phyloP scores from a whole-genome alignment of 345 rosid species.

The Schrenkiella parvula region DNA sequence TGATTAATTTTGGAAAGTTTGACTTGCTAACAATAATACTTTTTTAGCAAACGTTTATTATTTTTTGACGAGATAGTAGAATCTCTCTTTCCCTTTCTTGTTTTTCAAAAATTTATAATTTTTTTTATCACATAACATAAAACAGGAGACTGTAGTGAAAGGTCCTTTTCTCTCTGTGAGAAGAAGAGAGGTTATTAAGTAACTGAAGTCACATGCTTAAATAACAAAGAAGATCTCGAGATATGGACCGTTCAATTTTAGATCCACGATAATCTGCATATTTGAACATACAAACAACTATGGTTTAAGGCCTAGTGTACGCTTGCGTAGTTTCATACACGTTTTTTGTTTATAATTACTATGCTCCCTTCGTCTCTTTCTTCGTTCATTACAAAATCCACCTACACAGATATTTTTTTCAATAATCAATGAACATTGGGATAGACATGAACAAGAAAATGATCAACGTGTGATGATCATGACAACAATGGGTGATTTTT shows the following conservation, averaged over 20 bases:
- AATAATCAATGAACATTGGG: background rate
- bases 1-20: background rate
- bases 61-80: background rate
- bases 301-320: background rate
- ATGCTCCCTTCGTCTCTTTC: background rate
- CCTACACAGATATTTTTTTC: background rate
- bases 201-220: slow-evolving; percentile 24
- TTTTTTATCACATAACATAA: background rate
- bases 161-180: slow-evolving; percentile 20
- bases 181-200: slow-evolving; percentile 5
- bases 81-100: background rate
- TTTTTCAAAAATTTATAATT: background rate
- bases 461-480: background rate
- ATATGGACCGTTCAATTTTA: slow-evolving; percentile 16
- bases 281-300: background rate
- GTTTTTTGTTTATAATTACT: background rate
- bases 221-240: slow-evolving; percentile 5
- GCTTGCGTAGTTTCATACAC: background rate
- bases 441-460: background rate
- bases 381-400: background rate
- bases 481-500: background rate
- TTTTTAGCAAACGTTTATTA: too few relatives aligned
- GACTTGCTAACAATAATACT: background rate
- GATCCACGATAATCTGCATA: background rate
- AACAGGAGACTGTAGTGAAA: slow-evolving; percentile 3